Base-by-base conservation (phyloP, 495 filamentous ascomycete genomes). In the Bombardia bombarda region DNA sequence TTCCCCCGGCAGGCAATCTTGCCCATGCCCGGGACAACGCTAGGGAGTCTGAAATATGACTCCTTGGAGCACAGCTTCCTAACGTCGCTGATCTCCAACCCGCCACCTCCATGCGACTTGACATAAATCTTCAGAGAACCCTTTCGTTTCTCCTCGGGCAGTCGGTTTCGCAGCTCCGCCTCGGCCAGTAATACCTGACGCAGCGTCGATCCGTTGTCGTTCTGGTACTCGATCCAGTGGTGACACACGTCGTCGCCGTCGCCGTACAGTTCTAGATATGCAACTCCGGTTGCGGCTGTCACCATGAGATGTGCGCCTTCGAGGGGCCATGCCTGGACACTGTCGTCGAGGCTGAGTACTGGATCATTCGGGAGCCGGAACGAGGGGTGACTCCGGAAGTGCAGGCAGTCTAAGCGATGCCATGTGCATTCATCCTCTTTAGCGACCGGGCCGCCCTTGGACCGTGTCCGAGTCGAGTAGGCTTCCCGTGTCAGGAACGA, bases 321-420 rank as follows among this genome's bases (percentile, higher is more conserved):
- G 8, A 92, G 78, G 3, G 86, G 79, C 86, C 87, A 98, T 2
- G 85, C 82, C 45, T 93, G 87, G 12, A 95, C 74, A 48, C 86
- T 93, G 17, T 82, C 79, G 48, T 95, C 89, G 9, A 71, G 61
- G 54, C 72, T 74, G 12, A 72, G 51, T n/a, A 73, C 59, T 3
- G 74, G 61, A 55, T 98, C 92, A 40, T 78, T 82, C 8, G 90
- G 87, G 32, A 92, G 72, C 14, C 79, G 72, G 65, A 98, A 96
- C 62, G 87, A 90, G 1, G 92, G 90, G 54, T 98, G 92, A 44
- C 79, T 85, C 25, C 87, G 82, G 63, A 96, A 92, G 21, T 87
- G 83, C 30, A 98, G 68, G 32, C 79, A 78, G 63, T 96, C 92
- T 3, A 96, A 72, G 21, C 87, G 75, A 57, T 96, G 89, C 90